Base-by-base conservation (phyloP, 192 early-diverging fungal species). In the Podila epicladia region DNA sequence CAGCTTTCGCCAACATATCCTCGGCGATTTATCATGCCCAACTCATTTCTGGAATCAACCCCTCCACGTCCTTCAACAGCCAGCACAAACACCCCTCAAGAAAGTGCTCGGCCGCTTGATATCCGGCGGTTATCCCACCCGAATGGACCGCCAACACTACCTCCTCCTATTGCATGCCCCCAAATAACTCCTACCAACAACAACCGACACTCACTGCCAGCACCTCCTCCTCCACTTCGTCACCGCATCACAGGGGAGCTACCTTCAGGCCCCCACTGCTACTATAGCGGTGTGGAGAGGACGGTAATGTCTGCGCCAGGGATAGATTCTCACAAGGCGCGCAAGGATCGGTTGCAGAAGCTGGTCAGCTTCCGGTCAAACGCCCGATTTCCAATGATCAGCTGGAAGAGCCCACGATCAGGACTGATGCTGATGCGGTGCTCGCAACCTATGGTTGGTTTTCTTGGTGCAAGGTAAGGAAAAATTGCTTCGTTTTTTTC, bases 371-470 rank as follows among this genome's bases (percentile, higher is more conserved):
- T 83, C 58, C 75, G 84, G 13, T 71, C 74, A 13, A 76, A 69
- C 50, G 69, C 51, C 15, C 75, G 84, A 2, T 85, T 85, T 55
- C 84, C 84, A 11, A 35, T 85, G 31, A 60, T 85, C 28, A 79
- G 75, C 60, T 85, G 84, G 84, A 85, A 73, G 38, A 58, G 69
- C 51, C 75, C 75, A 11, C 75, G 68, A 31, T 38, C 62, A 0
- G 71, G 77, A 3, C 64, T 79, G 38, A 70, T 85, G 19, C 61
- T 85, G 13, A 75, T 85, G 84, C 57, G 84, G 24, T 82, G 84
- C 11, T 75, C 75, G 6, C 84, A 85, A 53, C 84, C 84, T 11
- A 85, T 85, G 84, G 79, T 82, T 13, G 80, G 80, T 3, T 67
- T 85, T 24, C 64, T 82, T 19, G 75, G 80, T n/a, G 64, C 75